These are phyloP conservation scores for Paraglomus brasilianum DNA, from an alignment of 192 early-diverging fungal species.

Conservation along the genomic window DNA sequence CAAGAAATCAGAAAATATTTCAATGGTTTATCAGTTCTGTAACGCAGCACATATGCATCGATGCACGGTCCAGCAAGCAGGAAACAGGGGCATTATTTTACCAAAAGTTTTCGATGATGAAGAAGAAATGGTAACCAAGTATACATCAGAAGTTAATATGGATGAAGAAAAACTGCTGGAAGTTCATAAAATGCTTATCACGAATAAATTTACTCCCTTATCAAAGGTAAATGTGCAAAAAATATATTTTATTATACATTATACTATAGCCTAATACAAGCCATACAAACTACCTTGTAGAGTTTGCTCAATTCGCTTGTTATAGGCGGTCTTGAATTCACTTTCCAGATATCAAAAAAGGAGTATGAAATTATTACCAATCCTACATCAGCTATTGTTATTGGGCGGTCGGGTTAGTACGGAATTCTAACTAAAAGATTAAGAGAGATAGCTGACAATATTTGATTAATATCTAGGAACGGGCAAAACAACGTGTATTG, in stretches of 20 bases:
- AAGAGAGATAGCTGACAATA: neutral
- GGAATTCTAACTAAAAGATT: neutral
- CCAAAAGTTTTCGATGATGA: neutral
- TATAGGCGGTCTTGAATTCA: neutral
- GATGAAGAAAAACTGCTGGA: constrained; percentile 24
- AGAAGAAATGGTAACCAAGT: neutral
- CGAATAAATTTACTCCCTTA: constrained; percentile 26
- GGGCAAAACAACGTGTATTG: constrained; percentile 16
- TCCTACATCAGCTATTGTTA: constrained; percentile 4
- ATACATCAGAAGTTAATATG: neutral
- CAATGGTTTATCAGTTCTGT: constrained; percentile 19
- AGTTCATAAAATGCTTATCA: constrained; percentile 24
- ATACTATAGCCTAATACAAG: neutral
- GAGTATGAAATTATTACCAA: constrained; percentile 19
- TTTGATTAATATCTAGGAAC: constrained; percentile 4
- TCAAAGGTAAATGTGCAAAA: constrained; percentile 9
- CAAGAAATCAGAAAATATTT: constrained; percentile 15
- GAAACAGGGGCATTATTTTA: constrained; percentile 9
- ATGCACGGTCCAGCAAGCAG: neutral
- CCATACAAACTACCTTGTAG: constrained; percentile 2
- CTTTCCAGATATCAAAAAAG: constrained; percentile 11
- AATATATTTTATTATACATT: neutral
- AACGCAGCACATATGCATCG: neutral
- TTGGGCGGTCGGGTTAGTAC: constrained; percentile 24
- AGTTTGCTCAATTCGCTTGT: constrained; percentile 4